Evolutionary conservation across 257 asterid species (phyloP).

Genomic region (Fraxinus quadrangulata): DNA sequence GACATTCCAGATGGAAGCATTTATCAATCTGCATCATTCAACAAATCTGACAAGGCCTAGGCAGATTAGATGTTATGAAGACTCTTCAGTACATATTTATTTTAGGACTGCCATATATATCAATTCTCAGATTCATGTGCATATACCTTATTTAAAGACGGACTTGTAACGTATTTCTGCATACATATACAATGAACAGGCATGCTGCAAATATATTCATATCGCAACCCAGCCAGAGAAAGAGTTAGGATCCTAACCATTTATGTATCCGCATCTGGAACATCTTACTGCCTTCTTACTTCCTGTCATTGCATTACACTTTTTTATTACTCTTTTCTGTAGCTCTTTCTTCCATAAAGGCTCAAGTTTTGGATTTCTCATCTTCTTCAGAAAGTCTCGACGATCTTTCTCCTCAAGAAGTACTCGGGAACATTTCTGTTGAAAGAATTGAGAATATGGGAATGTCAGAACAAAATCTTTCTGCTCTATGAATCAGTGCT

Average conservation of each 20-base stretch:
- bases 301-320: conserved; percentile 59
- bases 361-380: conserved; percentile 70
- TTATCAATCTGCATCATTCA: conserved; percentile 1
- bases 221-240: not conserved
- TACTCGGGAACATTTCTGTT: conserved; percentile 71
- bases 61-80: conserved; percentile 10
- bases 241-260: conserved; percentile 54
- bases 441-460: conserved; percentile 8
- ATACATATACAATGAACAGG: not conserved
- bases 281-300: conserved; percentile 52
- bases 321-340: conserved; percentile 55
- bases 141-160: not conserved
- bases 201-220: not conserved
- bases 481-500: conserved; percentile 17
- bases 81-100: not conserved
- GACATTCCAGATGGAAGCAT: not conserved
- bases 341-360: conserved; percentile 58
- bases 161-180: not conserved
- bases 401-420: conserved; percentile 67
- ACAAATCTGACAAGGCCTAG: not conserved
- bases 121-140: not conserved
- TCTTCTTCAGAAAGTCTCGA: conserved; percentile 51
- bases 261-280: conserved; percentile 67
- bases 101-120: not conserved
- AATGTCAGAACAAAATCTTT: conserved; percentile 20